Evolutionary conservation across 176 grass and related monocot genomes (phyloP), one percentile per base, ranked within the genome.

Genomic region (Oryza glaberrima): DNA sequence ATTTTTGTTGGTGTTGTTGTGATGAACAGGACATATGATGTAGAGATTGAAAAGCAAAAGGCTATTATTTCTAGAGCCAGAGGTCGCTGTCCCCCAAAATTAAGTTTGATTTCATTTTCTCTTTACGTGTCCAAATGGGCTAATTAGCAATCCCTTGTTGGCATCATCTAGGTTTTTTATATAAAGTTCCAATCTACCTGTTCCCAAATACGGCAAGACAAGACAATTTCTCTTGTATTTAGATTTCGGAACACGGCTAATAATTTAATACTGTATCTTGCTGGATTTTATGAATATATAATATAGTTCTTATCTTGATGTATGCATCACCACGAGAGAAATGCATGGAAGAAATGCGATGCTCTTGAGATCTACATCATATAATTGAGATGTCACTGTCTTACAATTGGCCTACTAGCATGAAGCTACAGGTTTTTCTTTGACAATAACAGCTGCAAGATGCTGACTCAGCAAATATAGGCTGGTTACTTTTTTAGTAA

Each of bases 81-180:
- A 58, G 4, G 17, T n/a, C 54, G 54, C 19, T 58, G 54, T 58
- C 54, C n/a, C 19, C 54, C 54, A 9, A 58, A 58, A 58, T 58
- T 9, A 58, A 58, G 54, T 58, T 20, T 1, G 6, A 58, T 58
- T 58, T 58, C 16, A 58, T 58, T 58, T 58, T 63, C n/a, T 63
- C n/a, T 63, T 23, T 63, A 10, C 58, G 58, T 63, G 58, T 63
- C 7, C 58, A 23, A 51, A 51, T 38, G 20, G 30, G 51, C 6
- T 70, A 9, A 52, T 58, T 58, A 15, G 73, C 34, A 32, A 77
- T 32, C 63, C 64, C 82, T 47, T 69, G 65, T 19, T 54, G 82
- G 43, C 43, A 67, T 83, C 58, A 67, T 83, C 43, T 83, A 54
- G 56, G 2, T 61, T 20, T 35, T 28, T 41, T 4, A 6, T 1